These are phyloP conservation scores for Ustilago cynodontis DNA, from an alignment of 1,284 basidiomycete species.

Conservation along the genomic window DNA sequence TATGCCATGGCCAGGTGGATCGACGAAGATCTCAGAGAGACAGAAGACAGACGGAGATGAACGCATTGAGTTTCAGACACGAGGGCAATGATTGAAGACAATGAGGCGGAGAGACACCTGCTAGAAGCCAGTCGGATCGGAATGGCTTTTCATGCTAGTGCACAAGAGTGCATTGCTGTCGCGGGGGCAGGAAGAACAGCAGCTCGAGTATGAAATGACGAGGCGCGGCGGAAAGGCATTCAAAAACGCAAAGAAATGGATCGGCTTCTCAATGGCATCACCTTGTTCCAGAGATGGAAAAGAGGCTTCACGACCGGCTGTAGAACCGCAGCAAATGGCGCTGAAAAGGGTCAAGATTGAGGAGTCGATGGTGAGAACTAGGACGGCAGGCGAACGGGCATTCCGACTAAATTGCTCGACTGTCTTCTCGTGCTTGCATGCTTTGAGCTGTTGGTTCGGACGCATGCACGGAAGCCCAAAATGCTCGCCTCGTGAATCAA, in stretches of 20 bases:
- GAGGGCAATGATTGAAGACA: no score
- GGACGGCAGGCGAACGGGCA: background rate
- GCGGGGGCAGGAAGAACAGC: background rate
- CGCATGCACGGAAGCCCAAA: background rate
- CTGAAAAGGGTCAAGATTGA: no score
- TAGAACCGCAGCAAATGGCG: conserved; percentile 4
- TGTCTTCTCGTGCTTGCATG: no score
- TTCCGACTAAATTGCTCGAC: no score
- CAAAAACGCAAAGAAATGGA: background rate
- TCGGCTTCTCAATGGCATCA: conserved; percentile 28
- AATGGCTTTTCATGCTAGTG: no score
- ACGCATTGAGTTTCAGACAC: no score
- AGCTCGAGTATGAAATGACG: no score
- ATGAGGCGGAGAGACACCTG: no score
- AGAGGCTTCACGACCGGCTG: conserved; percentile 4
- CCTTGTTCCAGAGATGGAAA: conserved; percentile 7
- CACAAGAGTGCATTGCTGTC: background rate
- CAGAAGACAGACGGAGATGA: conserved; percentile 4
- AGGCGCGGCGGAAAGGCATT: no score
- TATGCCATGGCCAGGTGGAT: conserved; percentile 1
- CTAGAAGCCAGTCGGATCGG: no score
- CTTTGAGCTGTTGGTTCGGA: background rate
- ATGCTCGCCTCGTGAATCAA: conserved; percentile 4
- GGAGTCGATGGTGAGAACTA: background rate
- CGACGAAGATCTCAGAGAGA: background rate